Conservation (phyloP, 352 stramenopile genomes). For the Peronosclerospora sorghi region DNA sequence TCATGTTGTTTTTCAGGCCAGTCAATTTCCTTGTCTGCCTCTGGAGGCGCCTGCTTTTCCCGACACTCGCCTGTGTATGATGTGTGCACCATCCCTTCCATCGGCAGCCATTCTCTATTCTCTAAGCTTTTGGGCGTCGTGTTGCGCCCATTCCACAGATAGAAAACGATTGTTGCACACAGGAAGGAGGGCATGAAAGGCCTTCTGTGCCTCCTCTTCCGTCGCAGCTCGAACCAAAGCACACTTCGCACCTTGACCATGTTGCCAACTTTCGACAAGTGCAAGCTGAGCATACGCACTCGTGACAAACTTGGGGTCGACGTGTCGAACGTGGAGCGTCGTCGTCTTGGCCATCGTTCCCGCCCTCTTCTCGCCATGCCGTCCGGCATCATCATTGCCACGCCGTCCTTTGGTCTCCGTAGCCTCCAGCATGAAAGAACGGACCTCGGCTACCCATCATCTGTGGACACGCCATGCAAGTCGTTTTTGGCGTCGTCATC, state of each 20-base stretch:
- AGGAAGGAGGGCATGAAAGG: conserved; percentile 76
- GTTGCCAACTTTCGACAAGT: conserved; percentile 83
- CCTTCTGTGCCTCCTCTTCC: conserved; percentile 72
- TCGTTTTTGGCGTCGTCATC: conserved; percentile 67
- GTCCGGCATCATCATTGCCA: conserved; percentile 26
- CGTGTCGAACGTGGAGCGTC: conserved; percentile 74
- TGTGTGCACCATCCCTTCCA: conserved; percentile 23
- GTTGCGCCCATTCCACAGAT: conserved; percentile 77
- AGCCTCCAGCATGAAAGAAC: conserved; percentile 32
- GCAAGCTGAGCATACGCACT: conserved; percentile 85
- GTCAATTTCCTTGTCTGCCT: no score
- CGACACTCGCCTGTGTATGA: conserved; percentile 14
- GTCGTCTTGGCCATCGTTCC: conserved; percentile 41
- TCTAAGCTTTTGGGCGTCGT: conserved; percentile 68
- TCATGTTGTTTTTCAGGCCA: conserved; percentile 68
- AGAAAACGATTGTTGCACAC: conserved; percentile 88
- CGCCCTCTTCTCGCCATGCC: conserved; percentile 21
- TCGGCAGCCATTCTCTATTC: conserved; percentile 34
- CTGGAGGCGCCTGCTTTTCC: conserved; percentile 10
- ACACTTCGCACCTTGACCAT: conserved; percentile 65
- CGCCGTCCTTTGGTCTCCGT: conserved; percentile 26
- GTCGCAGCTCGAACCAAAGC: conserved; percentile 81
- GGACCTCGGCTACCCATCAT: conserved; percentile 35
- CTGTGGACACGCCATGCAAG: conserved; percentile 24
- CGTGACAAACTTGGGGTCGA: conserved; percentile 83